Evolutionary conservation across 1,284 basidiomycete species (phyloP).

Genomic region (Sanghuangporus baumii): DNA sequence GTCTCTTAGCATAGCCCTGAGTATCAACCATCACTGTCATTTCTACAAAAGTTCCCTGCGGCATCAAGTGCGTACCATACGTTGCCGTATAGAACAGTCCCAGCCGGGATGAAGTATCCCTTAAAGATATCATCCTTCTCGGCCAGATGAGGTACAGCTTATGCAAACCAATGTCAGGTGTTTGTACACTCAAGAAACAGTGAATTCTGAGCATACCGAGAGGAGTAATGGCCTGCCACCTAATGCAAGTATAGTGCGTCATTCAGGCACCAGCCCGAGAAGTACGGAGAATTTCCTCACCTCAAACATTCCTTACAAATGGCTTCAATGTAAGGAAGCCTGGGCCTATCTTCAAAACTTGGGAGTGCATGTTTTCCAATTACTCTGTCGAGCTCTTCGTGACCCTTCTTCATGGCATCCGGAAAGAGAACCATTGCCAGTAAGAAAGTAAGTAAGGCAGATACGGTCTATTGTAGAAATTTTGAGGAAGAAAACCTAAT

Average conservation of each 20-base stretch:
- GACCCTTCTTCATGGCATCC: background rate
- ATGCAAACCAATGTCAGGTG: background rate
- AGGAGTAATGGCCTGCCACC: constrained; percentile 16
- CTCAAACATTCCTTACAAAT: constrained; percentile 21
- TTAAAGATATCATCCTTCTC: constrained; percentile 18
- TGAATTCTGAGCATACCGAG: background rate
- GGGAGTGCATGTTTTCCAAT: constrained; percentile 22
- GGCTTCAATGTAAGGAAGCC: constrained; percentile 23
- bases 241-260: background rate
- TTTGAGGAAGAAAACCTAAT: background rate
- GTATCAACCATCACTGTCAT: background rate
- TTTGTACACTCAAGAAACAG: background rate
- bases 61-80: constrained; percentile 16
- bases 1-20: constrained; percentile 3
- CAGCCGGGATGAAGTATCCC: constrained; percentile 20
- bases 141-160: constrained; percentile 8
- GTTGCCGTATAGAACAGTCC: constrained; percentile 15
- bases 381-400: constrained; percentile 22
- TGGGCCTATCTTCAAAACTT: constrained; percentile 19
- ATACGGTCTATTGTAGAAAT: background rate
- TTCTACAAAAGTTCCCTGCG: background rate
- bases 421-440: background rate
- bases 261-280: background rate
- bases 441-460: background rate
- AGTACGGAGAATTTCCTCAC: background rate